Percentiles rank a stretch among this genome's conserved stretches.
phyloP scores from a whole-genome alignment of 2,329 filamentous ascomycete genomes.

The Pseudogymnoascus sp. region DNA sequence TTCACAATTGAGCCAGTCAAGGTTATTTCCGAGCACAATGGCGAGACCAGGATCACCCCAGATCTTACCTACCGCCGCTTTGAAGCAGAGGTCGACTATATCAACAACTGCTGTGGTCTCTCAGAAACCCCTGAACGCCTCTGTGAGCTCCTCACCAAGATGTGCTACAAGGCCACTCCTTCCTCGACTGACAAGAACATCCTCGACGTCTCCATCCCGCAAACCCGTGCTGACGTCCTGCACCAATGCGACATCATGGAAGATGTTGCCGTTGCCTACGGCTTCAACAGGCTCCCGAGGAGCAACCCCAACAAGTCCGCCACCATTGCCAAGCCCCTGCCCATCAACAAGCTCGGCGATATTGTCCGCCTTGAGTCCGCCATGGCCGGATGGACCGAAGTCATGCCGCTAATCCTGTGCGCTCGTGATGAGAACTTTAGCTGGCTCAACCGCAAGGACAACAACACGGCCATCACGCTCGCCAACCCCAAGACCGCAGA shows the following conservation, averaged over 20 bases:
- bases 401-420: slow-evolving; percentile 92
- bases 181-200: slow-evolving; percentile 63
- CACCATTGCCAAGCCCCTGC: slow-evolving; percentile 78
- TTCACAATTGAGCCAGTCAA: slow-evolving; percentile 93
- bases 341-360: slow-evolving; percentile 90
- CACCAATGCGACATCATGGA: slow-evolving; percentile 99
- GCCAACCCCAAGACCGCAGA: slow-evolving; percentile 90
- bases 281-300: slow-evolving; percentile 91
- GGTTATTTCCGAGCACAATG: slow-evolving; percentile 87
- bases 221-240: slow-evolving; percentile 87
- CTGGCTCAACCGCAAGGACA: slow-evolving; percentile 86
- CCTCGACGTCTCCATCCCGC: slow-evolving; percentile 75
- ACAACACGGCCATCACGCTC: slow-evolving; percentile 77
- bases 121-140: slow-evolving; percentile 67
- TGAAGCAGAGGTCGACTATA: slow-evolving; percentile 82
- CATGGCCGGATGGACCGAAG: slow-evolving; percentile 93
- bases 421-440: slow-evolving; percentile 97
- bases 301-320: slow-evolving; percentile 79
- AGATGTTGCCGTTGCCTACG: slow-evolving; percentile 92
- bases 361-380: slow-evolving; percentile 84
- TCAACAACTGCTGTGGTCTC: slow-evolving; percentile 88
- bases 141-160: slow-evolving; percentile 74
- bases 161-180: slow-evolving; percentile 78
- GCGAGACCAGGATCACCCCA: slow-evolving; percentile 72
- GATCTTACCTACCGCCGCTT: slow-evolving; percentile 70